Conservation (phyloP, 805 yeast species). For the Yarrowia osloensis region DNA sequence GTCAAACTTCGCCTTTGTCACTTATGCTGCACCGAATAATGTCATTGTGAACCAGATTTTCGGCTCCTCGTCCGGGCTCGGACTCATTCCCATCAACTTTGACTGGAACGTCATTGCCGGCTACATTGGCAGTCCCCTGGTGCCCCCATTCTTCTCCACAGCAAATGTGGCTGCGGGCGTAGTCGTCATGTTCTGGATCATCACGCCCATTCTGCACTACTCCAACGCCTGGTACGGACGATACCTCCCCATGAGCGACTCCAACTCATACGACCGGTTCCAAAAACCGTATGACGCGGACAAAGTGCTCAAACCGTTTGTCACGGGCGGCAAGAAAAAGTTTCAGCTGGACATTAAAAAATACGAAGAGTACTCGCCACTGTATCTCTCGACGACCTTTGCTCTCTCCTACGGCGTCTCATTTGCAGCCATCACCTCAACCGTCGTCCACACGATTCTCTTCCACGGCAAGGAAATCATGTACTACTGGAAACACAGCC, state of each 20-base stretch:
- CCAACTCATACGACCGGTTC: slow-evolving; percentile 54
- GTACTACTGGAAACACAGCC: slow-evolving; percentile 50
- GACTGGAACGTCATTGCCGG: slow-evolving; percentile 67
- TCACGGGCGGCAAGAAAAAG: neutral
- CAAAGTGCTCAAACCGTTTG: slow-evolving; percentile 47
- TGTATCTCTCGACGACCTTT: slow-evolving; percentile 60
- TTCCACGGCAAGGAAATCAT: slow-evolving; percentile 60
- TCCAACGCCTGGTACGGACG: slow-evolving; percentile 60
- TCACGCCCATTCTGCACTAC: slow-evolving; percentile 55
- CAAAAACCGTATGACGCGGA: slow-evolving; percentile 54
- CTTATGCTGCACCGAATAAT: slow-evolving; percentile 65
- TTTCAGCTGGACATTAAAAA: slow-evolving; percentile 49
- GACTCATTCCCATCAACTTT: slow-evolving; percentile 64
- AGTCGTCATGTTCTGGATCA: slow-evolving; percentile 55
- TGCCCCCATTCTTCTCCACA: slow-evolving; percentile 57
- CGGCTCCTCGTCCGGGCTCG: slow-evolving; percentile 63
- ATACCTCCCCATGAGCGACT: slow-evolving; percentile 57
- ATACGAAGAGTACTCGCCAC: slow-evolving; percentile 63
- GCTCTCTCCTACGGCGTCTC: slow-evolving; percentile 61
- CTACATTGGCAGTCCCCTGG: slow-evolving; percentile 61
- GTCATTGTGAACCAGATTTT: slow-evolving; percentile 64
- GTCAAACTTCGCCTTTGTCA: slow-evolving; percentile 58
- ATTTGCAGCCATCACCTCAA: slow-evolving; percentile 65
- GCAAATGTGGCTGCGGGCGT: slow-evolving; percentile 51
- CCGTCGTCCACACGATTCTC: slow-evolving; percentile 57